Percentiles rank a stretch among this genome's conserved stretches.
Evolutionary conservation across 106 monocot genomes (phyloP).

Genomic region (Alisma plantagoaquatica): DNA sequence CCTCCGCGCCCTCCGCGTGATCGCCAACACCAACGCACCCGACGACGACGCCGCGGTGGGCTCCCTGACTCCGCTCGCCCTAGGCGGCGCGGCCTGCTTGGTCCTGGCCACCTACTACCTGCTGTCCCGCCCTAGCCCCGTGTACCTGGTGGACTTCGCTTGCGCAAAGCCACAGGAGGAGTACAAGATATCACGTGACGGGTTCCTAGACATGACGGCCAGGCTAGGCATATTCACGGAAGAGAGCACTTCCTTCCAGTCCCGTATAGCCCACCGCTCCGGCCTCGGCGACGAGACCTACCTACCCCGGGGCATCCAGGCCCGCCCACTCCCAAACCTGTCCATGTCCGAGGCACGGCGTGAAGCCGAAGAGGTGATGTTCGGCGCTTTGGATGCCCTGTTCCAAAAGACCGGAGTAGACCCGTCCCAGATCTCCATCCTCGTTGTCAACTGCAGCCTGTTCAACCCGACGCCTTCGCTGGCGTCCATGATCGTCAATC

Average conservation of each 20-base stretch:
- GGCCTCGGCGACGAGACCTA: slow-evolving; percentile 70
- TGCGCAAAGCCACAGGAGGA: slow-evolving; percentile 46
- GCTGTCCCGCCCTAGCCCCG: slow-evolving; percentile 29
- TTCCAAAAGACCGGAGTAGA: slow-evolving; percentile 42
- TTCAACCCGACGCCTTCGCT: slow-evolving; percentile 80
- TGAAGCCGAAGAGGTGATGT: slow-evolving; percentile 56
- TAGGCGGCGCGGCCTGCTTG: neutral
- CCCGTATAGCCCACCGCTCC: slow-evolving; percentile 36
- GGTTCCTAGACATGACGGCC: slow-evolving; percentile 48
- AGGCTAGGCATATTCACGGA: slow-evolving; percentile 36
- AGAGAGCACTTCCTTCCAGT: slow-evolving; percentile 44
- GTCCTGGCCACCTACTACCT: slow-evolving; percentile 24
- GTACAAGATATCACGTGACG: slow-evolving; percentile 36
- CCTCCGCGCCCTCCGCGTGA: slow-evolving; percentile 1
- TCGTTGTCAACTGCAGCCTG: slow-evolving; percentile 76
- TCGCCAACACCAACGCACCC: neutral
- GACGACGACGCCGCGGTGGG: slow-evolving; percentile 14
- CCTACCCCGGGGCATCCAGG: slow-evolving; percentile 32
- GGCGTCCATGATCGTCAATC: slow-evolving; percentile 66
- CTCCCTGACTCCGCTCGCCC: slow-evolving; percentile 11
- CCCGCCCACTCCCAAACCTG: slow-evolving; percentile 56
- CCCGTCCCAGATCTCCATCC: slow-evolving; percentile 46
- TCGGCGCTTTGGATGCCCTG: slow-evolving; percentile 43
- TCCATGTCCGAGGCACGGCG: slow-evolving; percentile 39
- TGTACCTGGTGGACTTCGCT: slow-evolving; percentile 62